phyloP scores from a whole-genome alignment of 2,329 filamentous ascomycete species.

The Calonectria pseudoturangicola region DNA sequence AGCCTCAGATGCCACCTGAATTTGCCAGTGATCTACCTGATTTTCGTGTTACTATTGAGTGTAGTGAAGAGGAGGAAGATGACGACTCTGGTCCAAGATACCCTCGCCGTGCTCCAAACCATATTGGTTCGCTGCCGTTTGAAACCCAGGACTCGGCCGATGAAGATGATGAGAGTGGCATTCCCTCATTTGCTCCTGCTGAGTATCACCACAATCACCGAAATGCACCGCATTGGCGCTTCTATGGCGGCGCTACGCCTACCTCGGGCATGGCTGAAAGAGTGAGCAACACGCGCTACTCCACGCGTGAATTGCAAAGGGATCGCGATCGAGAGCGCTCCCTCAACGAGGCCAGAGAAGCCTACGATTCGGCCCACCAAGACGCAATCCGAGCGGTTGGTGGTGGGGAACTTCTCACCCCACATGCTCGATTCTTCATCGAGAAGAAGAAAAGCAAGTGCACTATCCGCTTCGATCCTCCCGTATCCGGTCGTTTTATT shows the following conservation, averaged over 20 bases:
- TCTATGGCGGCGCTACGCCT: constrained; percentile 43
- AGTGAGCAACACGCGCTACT: neutral
- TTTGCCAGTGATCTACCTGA: constrained; percentile 69
- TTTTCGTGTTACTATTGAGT: constrained; percentile 75
- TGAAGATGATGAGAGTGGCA: constrained; percentile 54
- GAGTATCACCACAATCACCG: constrained; percentile 54
- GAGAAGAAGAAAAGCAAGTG: constrained; percentile 88
- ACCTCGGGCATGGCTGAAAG: neutral
- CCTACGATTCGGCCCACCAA: constrained; percentile 72
- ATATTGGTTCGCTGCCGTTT: constrained; percentile 73
- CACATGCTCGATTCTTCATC: constrained; percentile 89
- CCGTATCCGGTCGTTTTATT: constrained; percentile 87
- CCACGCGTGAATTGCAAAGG: neutral
- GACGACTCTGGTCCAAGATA: constrained; percentile 51
- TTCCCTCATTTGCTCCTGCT: constrained; percentile 51
- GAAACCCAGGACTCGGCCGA: constrained; percentile 66
- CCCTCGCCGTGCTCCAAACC: constrained; percentile 67
- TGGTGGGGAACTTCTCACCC: constrained; percentile 78
- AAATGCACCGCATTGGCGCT: constrained; percentile 51
- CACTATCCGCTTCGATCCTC: constrained; percentile 89
- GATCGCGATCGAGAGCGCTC: constrained; percentile 39
- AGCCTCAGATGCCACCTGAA: constrained; percentile 74
- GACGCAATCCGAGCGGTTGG: constrained; percentile 75
- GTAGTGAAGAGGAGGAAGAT: constrained; percentile 75
- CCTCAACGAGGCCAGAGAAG: constrained; percentile 64